Percentiles rank a stretch among this genome's conserved stretches.
phyloP scores from a whole-genome alignment of 306 rosid genomes.

The Geum urbanum region DNA sequence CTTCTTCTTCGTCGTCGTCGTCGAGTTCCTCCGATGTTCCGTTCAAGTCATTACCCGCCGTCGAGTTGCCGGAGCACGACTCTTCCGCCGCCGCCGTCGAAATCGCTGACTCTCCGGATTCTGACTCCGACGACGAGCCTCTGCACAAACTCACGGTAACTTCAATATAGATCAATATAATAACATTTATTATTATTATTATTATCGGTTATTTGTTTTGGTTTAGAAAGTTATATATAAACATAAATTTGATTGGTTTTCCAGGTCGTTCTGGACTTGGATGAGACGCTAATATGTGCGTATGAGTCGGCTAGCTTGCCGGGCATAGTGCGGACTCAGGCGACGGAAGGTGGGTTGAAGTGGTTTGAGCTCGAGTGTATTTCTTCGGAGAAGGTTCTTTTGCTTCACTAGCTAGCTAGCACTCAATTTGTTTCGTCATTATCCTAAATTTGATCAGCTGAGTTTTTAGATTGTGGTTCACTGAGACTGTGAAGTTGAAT shows the following conservation, averaged over 20 bases:
- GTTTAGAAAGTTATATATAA: background rate
- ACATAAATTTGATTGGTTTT: background rate
- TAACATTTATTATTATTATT: too few species aligned
- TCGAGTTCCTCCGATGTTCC: conserved; percentile 35
- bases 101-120: conserved; percentile 38
- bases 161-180: background rate
- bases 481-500: background rate
- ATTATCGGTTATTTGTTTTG: too few species aligned
- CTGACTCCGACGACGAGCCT: conserved; percentile 31
- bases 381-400: conserved; percentile 68
- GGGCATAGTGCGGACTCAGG: conserved; percentile 57
- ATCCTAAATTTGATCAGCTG: background rate
- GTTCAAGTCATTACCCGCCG: conserved; percentile 73
- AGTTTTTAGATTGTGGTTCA: background rate
- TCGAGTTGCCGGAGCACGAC: conserved; percentile 59
- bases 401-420: conserved; percentile 6
- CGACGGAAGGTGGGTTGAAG: conserved; percentile 82
- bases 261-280: conserved; percentile 94
- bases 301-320: conserved; percentile 84
- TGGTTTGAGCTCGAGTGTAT: conserved; percentile 85
- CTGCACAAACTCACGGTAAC: conserved; percentile 62
- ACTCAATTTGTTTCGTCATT: background rate
- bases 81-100: conserved; percentile 41
- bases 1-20: conserved; percentile 58
- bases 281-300: conserved; percentile 92